These are phyloP conservation scores for Magnolia officinalis DNA, from an alignment of 164 flowering plant species.

Conservation along the genomic window DNA sequence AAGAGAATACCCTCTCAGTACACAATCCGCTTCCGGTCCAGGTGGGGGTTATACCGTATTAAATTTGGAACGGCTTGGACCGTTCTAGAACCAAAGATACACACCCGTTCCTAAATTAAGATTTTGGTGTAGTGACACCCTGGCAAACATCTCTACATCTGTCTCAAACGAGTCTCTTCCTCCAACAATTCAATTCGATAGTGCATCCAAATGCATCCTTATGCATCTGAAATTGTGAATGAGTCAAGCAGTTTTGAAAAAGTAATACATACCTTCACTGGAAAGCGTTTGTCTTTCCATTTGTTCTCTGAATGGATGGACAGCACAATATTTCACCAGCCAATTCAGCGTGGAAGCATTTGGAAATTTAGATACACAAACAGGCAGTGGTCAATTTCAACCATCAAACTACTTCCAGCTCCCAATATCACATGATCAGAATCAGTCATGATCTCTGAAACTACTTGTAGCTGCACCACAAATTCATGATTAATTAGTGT, in stretches of 20 bases:
- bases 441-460: conserved; percentile 1
- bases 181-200: too few relatives aligned
- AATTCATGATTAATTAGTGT: neutral
- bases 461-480: neutral
- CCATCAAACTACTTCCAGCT: conserved; percentile 2
- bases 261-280: neutral
- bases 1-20: too few relatives aligned
- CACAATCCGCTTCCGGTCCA: too few relatives aligned
- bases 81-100: too few relatives aligned
- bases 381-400: conserved; percentile 1
- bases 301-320: neutral
- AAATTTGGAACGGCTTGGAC: too few relatives aligned
- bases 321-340: neutral
- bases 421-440: neutral
- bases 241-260: neutral
- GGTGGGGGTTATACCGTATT: too few relatives aligned
- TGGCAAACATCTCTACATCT: too few relatives aligned
- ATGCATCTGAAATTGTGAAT: neutral
- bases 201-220: neutral
- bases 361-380: conserved; percentile 1
- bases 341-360: neutral
- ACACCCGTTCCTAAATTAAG: too few relatives aligned
- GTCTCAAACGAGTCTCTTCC: too few relatives aligned
- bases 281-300: neutral
- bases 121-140: too few relatives aligned